Conservation (phyloP, 768 basidiomycete species). For the Ephemerocybe angulata region DNA sequence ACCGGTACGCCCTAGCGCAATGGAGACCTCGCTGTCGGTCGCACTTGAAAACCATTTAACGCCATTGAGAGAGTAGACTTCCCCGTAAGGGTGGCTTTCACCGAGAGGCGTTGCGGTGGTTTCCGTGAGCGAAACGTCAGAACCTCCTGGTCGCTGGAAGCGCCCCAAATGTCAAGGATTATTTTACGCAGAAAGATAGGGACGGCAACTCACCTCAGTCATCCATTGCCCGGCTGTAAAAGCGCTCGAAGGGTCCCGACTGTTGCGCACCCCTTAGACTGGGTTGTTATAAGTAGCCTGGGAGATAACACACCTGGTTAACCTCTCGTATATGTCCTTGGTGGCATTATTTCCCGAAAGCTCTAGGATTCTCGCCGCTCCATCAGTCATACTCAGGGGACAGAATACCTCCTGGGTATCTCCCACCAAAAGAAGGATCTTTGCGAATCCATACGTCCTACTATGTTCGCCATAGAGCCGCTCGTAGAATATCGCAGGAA, state of each 20-base stretch:
- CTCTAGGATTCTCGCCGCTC: constrained; percentile 69
- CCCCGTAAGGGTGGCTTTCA: constrained; percentile 37
- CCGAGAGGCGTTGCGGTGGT: constrained; percentile 48
- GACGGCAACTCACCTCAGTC: constrained; percentile 55
- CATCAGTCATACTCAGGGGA: constrained; percentile 79
- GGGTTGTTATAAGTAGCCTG: neutral
- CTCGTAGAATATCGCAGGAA: constrained; percentile 66
- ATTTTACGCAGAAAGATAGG: constrained; percentile 25
- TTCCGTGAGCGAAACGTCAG: constrained; percentile 72
- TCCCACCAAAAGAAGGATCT: constrained; percentile 56
- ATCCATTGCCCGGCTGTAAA: constrained; percentile 84
- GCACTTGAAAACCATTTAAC: constrained; percentile 88
- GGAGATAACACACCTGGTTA: constrained; percentile 49
- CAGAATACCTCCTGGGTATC: constrained; percentile 70
- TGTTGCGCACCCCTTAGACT: constrained; percentile 17
- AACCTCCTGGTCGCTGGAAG: constrained; percentile 62
- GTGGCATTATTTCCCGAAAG: constrained; percentile 56
- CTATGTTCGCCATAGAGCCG: constrained; percentile 58
- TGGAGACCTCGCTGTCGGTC: constrained; percentile 67
- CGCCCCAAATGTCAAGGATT: constrained; percentile 30
- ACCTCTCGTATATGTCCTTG: constrained; percentile 57
- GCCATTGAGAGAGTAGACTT: constrained; percentile 57
- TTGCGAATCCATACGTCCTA: constrained; percentile 62
- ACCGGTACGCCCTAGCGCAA: constrained; percentile 74
- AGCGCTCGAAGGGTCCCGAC: constrained; percentile 57